These are phyloP conservation scores for Pulicaria dysenterica DNA, from an alignment of 129 eudicot genomes.

Conservation along the genomic window DNA sequence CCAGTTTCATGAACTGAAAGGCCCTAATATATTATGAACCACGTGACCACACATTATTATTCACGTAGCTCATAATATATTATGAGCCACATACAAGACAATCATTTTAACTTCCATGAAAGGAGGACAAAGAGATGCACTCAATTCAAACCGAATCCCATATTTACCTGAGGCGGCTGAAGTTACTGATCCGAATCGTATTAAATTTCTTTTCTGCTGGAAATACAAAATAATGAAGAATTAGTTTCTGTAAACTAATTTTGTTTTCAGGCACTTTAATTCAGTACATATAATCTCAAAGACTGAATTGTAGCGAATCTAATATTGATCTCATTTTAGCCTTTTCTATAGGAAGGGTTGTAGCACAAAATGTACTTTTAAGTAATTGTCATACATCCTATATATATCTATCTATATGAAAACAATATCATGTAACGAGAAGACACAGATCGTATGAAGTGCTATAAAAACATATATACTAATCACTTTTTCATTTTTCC, in stretches of 20 bases:
- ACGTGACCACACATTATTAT: background rate
- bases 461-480: background rate
- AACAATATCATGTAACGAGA: background rate
- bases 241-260: constrained; percentile 11
- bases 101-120: background rate
- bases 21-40: background rate
- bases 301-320: background rate
- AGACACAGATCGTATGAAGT: background rate
- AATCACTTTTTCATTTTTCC: background rate
- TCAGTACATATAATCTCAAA: background rate
- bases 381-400: too few relatives aligned
- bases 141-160: background rate
- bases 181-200: constrained; percentile 66
- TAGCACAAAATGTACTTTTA: too few relatives aligned
- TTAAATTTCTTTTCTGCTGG: constrained; percentile 53
- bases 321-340: too few relatives aligned
- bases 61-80: background rate
- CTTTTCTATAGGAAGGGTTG: too few relatives aligned
- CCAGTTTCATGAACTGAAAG: background rate
- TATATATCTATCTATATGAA: too few relatives aligned
- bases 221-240: constrained; percentile 13
- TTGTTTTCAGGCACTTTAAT: background rate
- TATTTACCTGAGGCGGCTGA: constrained; percentile 69
- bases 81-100: background rate
- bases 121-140: constrained; percentile 4